Base-by-base conservation (phyloP, 139 green algal species). In the Picochlorum sp. region DNA sequence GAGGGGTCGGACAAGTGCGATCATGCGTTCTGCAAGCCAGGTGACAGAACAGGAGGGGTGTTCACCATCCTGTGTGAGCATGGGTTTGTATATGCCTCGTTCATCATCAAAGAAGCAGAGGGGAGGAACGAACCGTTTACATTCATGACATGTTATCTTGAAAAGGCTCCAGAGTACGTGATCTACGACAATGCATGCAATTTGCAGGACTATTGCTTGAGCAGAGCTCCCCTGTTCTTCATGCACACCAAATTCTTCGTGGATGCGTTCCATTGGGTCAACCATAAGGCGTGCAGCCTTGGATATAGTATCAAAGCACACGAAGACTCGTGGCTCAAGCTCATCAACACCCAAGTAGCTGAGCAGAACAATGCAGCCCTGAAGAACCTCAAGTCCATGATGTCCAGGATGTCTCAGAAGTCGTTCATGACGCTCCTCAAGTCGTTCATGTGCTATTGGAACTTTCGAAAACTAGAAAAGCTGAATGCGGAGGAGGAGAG, bases 101-200 rank as follows among this genome's bases (percentile, higher is more conserved):
- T 52, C 45, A 52, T 52, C 45, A 52, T 52, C 16, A 52, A 52
- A 52, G 16, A 52, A 52, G 45, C 45, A n/a, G 45, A 52, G 18
- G 45, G 45, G 11, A 52, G 45, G 45, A 52, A 52, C 18, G 45
- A 52, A 52, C 45, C 11, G 18, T 52, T 52, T 52, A 52, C 45
- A 23, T 52, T 52, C 45, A 52, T 52, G 45, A 52, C 45, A 52
- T 52, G 45, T 20, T 52, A 23, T 20, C 11, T 52, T 20, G 24
- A 52, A 20, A 16, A 52, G 16, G 45, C 45, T 52, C 45, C 45
- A 23, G 45, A 52, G 16, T n/a, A 23, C 18, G 45, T 52, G 9
- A 52, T 52, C 45, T 52, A 52, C 45, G 45, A 52, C 45, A 52
- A 52, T 52, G 45, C 45, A 52, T 52, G 45, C 45, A 52, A 52